These are phyloP conservation scores for Ajuga reptans DNA, from an alignment of 305 asterid species.

Conservation along the genomic window DNA sequence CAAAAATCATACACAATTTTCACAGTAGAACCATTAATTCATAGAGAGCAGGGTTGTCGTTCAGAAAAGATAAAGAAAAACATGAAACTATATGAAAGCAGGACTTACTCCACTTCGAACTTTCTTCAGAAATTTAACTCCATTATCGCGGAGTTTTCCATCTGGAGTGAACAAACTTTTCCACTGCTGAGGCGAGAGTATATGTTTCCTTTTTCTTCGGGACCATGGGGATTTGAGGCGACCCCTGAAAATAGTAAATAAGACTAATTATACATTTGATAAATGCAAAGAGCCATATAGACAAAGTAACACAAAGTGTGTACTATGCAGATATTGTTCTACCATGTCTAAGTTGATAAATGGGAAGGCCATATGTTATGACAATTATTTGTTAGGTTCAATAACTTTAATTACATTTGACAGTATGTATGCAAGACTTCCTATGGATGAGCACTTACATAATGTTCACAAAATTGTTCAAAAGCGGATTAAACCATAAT, in stretches of 20 bases:
- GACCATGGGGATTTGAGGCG: constrained; percentile 94
- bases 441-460: background rate
- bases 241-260: constrained; percentile 46
- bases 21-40: background rate
- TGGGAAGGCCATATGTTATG: no score
- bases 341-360: no score
- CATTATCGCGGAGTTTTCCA: constrained; percentile 76
- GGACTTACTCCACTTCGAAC: constrained; percentile 86
- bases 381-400: background rate
- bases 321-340: no score
- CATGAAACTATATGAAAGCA: constrained; percentile 7
- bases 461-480: background rate
- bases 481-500: background rate
- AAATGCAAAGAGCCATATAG: background rate
- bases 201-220: constrained; percentile 71
- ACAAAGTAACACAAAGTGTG: constrained; percentile 9
- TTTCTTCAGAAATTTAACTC: constrained; percentile 77
- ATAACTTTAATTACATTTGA: background rate
- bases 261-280: constrained; percentile 18
- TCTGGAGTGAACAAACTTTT: constrained; percentile 62
- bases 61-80: constrained; percentile 12
- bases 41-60: background rate
- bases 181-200: constrained; percentile 78
- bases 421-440: background rate
- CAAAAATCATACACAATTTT: constrained; percentile 5